Base-by-base conservation (phyloP, 345 rosid species). In the Rhodamnia rubescens region DNA sequence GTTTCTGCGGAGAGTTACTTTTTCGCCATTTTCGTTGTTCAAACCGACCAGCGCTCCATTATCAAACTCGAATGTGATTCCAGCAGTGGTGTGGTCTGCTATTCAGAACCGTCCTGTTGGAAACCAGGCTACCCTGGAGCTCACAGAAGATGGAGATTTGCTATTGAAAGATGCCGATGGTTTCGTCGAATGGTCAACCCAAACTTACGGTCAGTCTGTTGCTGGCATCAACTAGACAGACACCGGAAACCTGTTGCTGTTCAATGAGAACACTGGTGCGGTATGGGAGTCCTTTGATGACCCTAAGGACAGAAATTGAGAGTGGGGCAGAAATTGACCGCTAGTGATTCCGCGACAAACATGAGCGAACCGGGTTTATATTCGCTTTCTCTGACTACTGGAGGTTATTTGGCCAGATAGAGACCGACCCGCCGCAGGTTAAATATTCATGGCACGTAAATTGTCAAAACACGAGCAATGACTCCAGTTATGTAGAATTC, bases 1-100 rank as follows among this genome's bases (percentile, higher is more conserved):
- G 49, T 4, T 9, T 11, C 3, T 18, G 8, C 69, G 18, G 24
- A 36, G 40, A 40, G 27, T 32, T 54, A 74, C 50, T 21, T 75
- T 50, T 85, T 85, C 22, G 47, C 83, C 36, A 24, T 85, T 10
- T 75, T 54, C 59, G 22, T 54, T 18, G 53, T 85, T 58, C 69
- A 53, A 11, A 52, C 59, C 32, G 27, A 84, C 86, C 50, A 2
- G 14, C 14, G 18, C 32, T 55, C 85, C 9, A 27, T 0, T 18
- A 56, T n/a, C 7, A 1, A 18, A 32, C 1, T 4, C 14, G 36
- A 15, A 1, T 16, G 3, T 3, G 32, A 6, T 13, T 50, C 83
- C 86, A 13, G 32, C 2, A 47, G 54, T 89, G 12, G 90, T 85
- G 27, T 88, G 92, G 90, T 85, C 89, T 56, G 89, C 90, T 26